A percentile compares a stretch with the other conserved stretches of the same genome.
Evolutionary conservation across 805 yeast species (phyloP).

Genomic region (Phaffomyces antillensis): DNA sequence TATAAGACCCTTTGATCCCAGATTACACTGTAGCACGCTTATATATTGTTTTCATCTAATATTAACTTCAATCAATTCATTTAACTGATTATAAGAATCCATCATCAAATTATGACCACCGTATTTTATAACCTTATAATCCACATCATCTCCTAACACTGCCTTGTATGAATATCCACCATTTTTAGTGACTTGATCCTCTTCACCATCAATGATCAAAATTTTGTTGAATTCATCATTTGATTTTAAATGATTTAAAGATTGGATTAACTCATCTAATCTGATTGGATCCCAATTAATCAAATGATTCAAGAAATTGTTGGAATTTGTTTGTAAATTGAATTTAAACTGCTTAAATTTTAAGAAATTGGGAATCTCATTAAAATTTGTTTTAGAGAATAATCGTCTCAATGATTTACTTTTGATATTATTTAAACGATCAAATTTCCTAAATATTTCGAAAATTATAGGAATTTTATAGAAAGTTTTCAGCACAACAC

Average conservation of each 20-base stretch:
- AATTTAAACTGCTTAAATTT: slow-evolving; percentile 23
- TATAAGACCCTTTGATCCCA: no score
- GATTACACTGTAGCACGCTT: no score
- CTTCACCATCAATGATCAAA: slow-evolving; percentile 17
- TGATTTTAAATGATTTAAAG: slow-evolving; percentile 3
- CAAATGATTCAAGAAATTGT: slow-evolving; percentile 16
- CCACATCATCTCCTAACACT: slow-evolving; percentile 11
- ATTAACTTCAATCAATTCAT: neutral
- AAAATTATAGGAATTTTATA: slow-evolving; percentile 10
- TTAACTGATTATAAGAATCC: slow-evolving; percentile 13
- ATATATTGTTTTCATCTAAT: neutral
- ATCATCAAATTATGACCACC: slow-evolving; percentile 20
- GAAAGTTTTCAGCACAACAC: slow-evolving; percentile 1
- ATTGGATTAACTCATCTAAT: slow-evolving; percentile 11
- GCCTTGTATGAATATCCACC: slow-evolving; percentile 20
- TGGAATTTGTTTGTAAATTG: slow-evolving; percentile 18
- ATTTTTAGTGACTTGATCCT: slow-evolving; percentile 17
- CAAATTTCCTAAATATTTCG: slow-evolving; percentile 19
- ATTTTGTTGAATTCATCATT: slow-evolving; percentile 2
- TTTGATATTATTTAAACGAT: slow-evolving; percentile 19
- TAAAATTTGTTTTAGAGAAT: slow-evolving; percentile 8
- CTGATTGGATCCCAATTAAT: slow-evolving; percentile 14
- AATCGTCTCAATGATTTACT: slow-evolving; percentile 16
- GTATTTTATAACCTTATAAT: slow-evolving; percentile 12
- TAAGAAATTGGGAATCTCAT: slow-evolving; percentile 9